Conservation (phyloP, 2,329 filamentous ascomycete genomes). For the Parastagonospora avenae region DNA sequence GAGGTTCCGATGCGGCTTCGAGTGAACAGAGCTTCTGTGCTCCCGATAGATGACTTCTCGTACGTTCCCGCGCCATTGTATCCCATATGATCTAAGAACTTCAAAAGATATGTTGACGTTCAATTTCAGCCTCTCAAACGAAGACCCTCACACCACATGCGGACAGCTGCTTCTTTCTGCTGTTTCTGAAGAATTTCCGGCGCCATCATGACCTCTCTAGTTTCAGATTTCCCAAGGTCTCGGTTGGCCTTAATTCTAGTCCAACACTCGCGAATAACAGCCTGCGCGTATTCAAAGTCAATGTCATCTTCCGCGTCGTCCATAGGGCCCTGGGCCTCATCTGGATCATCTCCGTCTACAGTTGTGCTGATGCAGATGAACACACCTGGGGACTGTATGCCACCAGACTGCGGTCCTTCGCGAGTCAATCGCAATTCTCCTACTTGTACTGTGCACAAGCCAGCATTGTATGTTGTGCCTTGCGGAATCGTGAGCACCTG, state of each 20-base stretch:
- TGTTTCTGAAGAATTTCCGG: constrained; percentile 5
- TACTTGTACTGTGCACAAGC: constrained; percentile 33
- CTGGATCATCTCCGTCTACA: constrained; percentile 10
- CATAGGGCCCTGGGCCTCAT: constrained; percentile 2
- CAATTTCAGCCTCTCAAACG: constrained; percentile 27
- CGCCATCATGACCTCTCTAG: constrained; percentile 35
- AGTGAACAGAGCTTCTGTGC: too few relatives aligned
- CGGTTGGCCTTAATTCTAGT: constrained; percentile 21
- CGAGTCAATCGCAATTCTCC: constrained; percentile 32
- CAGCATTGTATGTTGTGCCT: constrained; percentile 26
- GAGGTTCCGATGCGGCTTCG: too few relatives aligned
- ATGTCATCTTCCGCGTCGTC: constrained; percentile 12
- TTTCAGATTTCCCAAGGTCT: constrained; percentile 32
- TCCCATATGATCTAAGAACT: too few relatives aligned
- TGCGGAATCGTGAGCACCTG: constrained; percentile 26
- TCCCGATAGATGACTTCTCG: too few relatives aligned
- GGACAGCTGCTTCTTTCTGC: constrained; percentile 27
- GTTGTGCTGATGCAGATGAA: constrained; percentile 34
- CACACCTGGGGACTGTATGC: constrained; percentile 29
- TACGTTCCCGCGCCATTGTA: too few relatives aligned
- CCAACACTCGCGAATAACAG: constrained; percentile 34
- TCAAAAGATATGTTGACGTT: too few relatives aligned
- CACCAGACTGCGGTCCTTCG: constrained; percentile 20
- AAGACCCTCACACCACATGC: constrained; percentile 43
- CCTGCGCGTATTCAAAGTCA: constrained; percentile 31